These are phyloP conservation scores for Wallacemonas sp. DNA, from an alignment of 208 protist species.

Conservation along the genomic window DNA sequence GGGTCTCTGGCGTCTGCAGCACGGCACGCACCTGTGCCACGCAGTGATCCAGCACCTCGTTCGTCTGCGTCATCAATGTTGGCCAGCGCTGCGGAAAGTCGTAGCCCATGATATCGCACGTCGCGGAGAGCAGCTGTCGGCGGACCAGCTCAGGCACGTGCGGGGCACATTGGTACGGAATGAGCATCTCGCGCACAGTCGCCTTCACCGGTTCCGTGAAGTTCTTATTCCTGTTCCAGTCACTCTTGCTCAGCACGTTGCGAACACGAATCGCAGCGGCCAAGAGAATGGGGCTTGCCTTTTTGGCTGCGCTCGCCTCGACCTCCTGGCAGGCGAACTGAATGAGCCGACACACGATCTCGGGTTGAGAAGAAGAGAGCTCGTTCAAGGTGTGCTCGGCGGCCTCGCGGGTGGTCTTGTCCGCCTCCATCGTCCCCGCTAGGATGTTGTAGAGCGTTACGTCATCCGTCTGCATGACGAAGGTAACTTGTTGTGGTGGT, in stretches of 20 bases:
- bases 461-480: too few relatives aligned
- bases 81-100: conserved; percentile 77
- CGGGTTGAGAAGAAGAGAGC: conserved; percentile 41
- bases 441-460: conserved; percentile 73
- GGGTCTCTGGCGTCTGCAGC: conserved; percentile 17
- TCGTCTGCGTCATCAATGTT: conserved; percentile 59
- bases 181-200: conserved; percentile 43
- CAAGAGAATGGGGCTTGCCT: conserved; percentile 32
- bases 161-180: conserved; percentile 62
- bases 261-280: conserved; percentile 72
- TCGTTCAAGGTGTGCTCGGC: conserved; percentile 65
- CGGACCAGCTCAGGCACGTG: conserved; percentile 72
- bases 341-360: conserved; percentile 61
- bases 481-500: too few relatives aligned
- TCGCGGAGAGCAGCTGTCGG: conserved; percentile 69
- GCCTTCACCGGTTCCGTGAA: conserved; percentile 57
- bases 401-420: conserved; percentile 59
- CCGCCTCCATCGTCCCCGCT: conserved; percentile 53
- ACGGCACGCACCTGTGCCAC: conserved; percentile 26
- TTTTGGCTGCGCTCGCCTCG: conserved; percentile 12
- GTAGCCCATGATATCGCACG: conserved; percentile 61
- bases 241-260: conserved; percentile 69
- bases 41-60: conserved; percentile 40
- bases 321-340: conserved; percentile 40
- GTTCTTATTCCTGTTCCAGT: conserved; percentile 71